Evolutionary conservation across 768 basidiomycete species (phyloP).

Genomic region (Brasilioporus rufonigricans): DNA sequence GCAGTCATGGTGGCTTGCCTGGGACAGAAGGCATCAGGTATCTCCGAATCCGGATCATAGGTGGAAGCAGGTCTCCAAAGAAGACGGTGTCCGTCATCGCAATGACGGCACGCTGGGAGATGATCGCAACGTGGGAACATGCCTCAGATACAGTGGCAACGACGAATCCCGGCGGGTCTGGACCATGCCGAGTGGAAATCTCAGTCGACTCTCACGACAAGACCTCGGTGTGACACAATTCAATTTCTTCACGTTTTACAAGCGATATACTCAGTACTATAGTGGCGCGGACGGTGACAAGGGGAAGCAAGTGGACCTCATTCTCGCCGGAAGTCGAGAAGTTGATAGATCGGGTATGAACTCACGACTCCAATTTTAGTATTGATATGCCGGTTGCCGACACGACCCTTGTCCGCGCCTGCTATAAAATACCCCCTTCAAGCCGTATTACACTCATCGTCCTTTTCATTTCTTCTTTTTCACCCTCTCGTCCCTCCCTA

Average conservation of each 20-base stretch:
- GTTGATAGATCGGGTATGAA: conserved; percentile 5
- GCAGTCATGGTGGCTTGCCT: neutral
- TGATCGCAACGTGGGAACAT: neutral
- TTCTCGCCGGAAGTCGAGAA: neutral
- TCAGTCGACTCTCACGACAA: neutral
- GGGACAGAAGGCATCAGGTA: neutral
- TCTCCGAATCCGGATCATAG: neutral
- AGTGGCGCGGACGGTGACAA: neutral
- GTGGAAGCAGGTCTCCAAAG: neutral
- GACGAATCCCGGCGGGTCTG: neutral
- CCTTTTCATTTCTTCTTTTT: neutral
- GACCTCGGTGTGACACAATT: neutral
- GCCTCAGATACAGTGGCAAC: neutral
- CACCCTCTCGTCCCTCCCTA: neutral
- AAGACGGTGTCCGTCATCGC: neutral
- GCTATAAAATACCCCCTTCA: conserved; percentile 13
- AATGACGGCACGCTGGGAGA: neutral
- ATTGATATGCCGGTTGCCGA: conserved; percentile 13
- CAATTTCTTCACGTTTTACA: neutral
- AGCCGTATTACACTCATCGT: neutral
- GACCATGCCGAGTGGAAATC: neutral
- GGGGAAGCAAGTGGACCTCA: neutral
- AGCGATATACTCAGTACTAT: neutral
- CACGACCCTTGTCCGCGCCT: conserved; percentile 5
- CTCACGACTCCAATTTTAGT: neutral